Base-by-base conservation (phyloP, 345 rosid genomes). In the Syzygium aromaticum region DNA sequence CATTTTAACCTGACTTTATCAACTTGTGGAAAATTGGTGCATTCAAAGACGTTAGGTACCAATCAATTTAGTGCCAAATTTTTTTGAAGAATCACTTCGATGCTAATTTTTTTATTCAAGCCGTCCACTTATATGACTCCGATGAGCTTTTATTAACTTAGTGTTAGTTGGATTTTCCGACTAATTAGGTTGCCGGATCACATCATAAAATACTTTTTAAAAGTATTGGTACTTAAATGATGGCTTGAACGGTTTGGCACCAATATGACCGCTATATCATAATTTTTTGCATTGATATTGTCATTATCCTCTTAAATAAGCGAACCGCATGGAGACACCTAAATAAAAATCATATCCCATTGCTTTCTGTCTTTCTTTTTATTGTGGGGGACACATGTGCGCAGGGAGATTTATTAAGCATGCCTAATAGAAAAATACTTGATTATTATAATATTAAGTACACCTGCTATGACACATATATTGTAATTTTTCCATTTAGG, bases 131-230 rank as follows among this genome's bases (percentile, higher is more conserved):
- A 30, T 30, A 67, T 17, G 43, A 67, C 12, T 67, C 0, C 0
- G 0, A 30, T 67, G 43, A 67, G 23, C 43, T 67, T 67, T 30
- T 30, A 67, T 30, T 67, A 30, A 3, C 33, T 8, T 1, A 16
- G 7, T 67, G 11, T 8, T 67, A 16, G 23, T 28, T 17, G 77
- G 19, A 30, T 64, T 64, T 64, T 15, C 1, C 3, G 0, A 64
- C 22, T 16, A 15, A 1, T 64, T 64, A 16, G 43, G 11, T 2
- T 30, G 0, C 1, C 0, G 0, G 0, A 30, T 64, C 1, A 2
- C 77, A 30, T 64, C 43, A 64, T 30, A 30, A 64, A 30, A 2
- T 61, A 61, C 33, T 61, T n/a, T 61, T 61, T 14, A 12, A 61
- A 61, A 61, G 6, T 61, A n/a, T 4, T 6, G 25, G 1, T 19